These are phyloP conservation scores for Diaporthe sp. DNA, from an alignment of 2,329 filamentous ascomycete species.

Conservation along the genomic window DNA sequence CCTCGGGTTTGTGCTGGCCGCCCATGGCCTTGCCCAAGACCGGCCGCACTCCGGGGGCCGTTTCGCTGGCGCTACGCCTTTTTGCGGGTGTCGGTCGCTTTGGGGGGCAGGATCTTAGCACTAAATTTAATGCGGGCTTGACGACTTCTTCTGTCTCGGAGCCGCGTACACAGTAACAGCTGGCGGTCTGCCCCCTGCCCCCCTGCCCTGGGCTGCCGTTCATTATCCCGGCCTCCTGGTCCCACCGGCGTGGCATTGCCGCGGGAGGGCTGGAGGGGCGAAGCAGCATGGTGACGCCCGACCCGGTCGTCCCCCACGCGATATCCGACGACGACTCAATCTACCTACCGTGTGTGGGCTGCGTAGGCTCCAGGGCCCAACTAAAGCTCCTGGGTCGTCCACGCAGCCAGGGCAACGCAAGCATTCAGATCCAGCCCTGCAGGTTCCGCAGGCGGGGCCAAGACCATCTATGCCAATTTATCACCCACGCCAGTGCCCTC, in stretches of 20 bases:
- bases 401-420: not conserved
- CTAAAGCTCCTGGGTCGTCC: not conserved
- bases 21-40: not conserved
- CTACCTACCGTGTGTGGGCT: not conserved
- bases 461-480: not conserved
- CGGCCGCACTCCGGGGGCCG: not conserved
- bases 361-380: not conserved
- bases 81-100: not conserved
- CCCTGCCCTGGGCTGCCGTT: not conserved
- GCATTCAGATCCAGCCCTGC: not conserved
- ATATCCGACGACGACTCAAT: not conserved
- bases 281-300: conserved; percentile 10
- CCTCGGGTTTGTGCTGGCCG: not conserved
- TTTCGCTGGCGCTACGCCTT: not conserved
- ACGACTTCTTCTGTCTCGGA: conserved; percentile 11
- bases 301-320: conserved; percentile 7
- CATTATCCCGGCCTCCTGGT: conserved; percentile 4
- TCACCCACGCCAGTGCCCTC: not conserved
- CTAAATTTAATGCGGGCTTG: not conserved
- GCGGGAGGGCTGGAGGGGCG: conserved; percentile 10
- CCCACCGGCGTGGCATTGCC: conserved; percentile 17
- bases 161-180: conserved; percentile 18
- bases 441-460: not conserved
- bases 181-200: not conserved
- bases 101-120: not conserved